These are phyloP conservation scores for Microstegium vimineum DNA, from an alignment of 176 grass and related monocot species.

Conservation along the genomic window DNA sequence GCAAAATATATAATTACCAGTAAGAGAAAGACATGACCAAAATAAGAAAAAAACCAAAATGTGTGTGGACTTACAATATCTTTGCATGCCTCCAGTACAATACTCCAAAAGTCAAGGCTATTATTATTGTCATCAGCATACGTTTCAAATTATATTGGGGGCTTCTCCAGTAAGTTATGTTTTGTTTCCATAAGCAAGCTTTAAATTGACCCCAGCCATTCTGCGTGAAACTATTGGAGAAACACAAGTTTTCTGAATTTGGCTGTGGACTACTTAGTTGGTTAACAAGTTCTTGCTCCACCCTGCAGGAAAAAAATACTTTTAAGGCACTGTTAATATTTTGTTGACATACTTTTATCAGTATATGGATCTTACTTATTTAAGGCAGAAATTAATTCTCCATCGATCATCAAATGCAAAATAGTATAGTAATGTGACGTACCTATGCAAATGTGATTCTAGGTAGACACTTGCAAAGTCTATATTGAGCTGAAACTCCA, in stretches of 20 bases:
- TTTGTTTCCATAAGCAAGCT: slow-evolving; percentile 71
- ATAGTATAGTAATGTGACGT: background rate
- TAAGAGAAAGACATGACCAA: background rate
- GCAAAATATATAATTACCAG: too few species aligned
- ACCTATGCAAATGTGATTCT: slow-evolving; percentile 45
- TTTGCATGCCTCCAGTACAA: slow-evolving; percentile 44
- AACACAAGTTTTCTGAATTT: slow-evolving; percentile 33
- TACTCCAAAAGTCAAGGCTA: slow-evolving; percentile 20
- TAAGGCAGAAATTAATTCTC: background rate
- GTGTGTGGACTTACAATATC: slow-evolving; percentile 15
- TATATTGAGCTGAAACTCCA: too few species aligned
- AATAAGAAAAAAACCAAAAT: too few species aligned
- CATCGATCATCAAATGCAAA: background rate
- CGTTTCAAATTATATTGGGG: slow-evolving; percentile 53
- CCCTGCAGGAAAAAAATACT: slow-evolving; percentile 6
- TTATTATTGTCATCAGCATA: slow-evolving; percentile 27
- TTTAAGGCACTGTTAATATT: too few species aligned
- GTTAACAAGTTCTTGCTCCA: slow-evolving; percentile 11
- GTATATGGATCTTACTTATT: too few species aligned
- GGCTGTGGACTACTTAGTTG: slow-evolving; percentile 28
- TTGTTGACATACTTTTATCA: too few species aligned
- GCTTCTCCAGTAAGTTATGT: slow-evolving; percentile 61
- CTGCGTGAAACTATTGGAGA: slow-evolving; percentile 31
- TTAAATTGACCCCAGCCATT: slow-evolving; percentile 52
- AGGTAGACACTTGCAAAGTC: slow-evolving; percentile 44